phyloP scores from a whole-genome alignment of 2,329 filamentous ascomycete species.

The Paracoccidioides brasiliensis region DNA sequence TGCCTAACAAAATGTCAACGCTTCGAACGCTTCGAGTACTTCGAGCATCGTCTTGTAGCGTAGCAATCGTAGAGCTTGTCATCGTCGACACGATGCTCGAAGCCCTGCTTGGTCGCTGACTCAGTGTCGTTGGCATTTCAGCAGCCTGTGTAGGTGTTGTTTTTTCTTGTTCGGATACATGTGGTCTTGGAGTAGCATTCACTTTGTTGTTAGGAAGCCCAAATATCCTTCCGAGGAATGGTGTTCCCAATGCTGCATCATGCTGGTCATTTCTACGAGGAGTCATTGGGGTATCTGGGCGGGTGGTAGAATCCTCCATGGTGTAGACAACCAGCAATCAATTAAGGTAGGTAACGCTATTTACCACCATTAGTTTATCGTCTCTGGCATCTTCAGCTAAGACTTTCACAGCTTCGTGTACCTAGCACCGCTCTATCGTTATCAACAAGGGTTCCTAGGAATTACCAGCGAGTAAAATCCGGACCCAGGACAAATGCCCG shows the following conservation, averaged over 20 bases:
- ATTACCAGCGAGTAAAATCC: too few relatives aligned
- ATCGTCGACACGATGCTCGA: conserved; percentile 21
- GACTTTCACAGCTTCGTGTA: not conserved
- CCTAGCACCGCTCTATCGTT: not conserved
- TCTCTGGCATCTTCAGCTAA: not conserved
- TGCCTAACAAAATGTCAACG: conserved; percentile 19
- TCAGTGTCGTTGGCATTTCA: not conserved
- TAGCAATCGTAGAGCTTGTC: conserved; percentile 18
- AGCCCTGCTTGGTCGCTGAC: conserved; percentile 16
- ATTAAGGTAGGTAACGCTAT: not conserved
- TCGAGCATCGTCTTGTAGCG: conserved; percentile 14
- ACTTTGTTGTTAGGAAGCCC: not conserved
- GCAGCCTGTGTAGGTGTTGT: not conserved
- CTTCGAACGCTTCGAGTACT: conserved; percentile 16
- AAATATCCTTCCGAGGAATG: not conserved
- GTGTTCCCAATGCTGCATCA: not conserved
- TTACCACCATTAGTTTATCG: not conserved
- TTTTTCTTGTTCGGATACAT: not conserved
- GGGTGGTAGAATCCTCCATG: not conserved
- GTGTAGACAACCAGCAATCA: not conserved
- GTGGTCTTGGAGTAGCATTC: not conserved
- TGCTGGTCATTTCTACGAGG: not conserved
- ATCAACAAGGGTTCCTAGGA: too few relatives aligned
- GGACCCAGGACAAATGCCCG: too few relatives aligned
- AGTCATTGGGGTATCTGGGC: not conserved